Conservation (phyloP, 371 early-diverging fungal genomes). For the Umbelopsis sp. region DNA sequence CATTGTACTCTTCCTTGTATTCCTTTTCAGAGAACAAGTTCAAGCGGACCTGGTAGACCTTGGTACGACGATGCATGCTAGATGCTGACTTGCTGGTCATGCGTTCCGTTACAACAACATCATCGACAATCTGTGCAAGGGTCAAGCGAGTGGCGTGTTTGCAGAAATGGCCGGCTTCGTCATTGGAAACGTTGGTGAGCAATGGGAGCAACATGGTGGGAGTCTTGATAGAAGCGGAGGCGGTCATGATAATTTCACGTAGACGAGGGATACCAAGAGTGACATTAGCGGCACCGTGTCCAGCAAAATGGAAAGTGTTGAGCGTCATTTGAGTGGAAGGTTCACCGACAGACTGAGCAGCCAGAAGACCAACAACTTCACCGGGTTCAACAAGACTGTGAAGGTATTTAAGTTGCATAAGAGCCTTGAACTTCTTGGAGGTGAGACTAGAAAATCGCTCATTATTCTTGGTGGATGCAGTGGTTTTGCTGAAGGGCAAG, state of each 20-base stretch:
- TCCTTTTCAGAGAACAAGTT: constrained; percentile 82
- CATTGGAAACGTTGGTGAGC: constrained; percentile 60
- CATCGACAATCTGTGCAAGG: constrained; percentile 82
- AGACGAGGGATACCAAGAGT: constrained; percentile 99
- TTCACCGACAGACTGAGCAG: constrained; percentile 99
- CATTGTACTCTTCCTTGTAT: constrained; percentile 78
- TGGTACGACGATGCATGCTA: constrained; percentile 57
- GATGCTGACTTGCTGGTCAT: constrained; percentile 52
- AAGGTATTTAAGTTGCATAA: constrained; percentile 95
- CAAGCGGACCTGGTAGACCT: constrained; percentile 80
- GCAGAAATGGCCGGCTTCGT: constrained; percentile 65
- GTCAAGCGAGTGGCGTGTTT: constrained; percentile 69
- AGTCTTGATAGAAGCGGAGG: constrained; percentile 93
- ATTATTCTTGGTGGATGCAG: constrained; percentile 54
- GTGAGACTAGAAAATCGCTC: constrained; percentile 59
- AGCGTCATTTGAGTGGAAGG: constrained; percentile 99
- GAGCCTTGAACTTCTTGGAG: constrained; percentile 77
- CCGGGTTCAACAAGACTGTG: constrained; percentile 96
- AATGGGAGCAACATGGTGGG: constrained; percentile 94
- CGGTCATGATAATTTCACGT: constrained; percentile 99
- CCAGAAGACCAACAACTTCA: constrained; percentile 98
- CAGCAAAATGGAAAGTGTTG: constrained; percentile 99
- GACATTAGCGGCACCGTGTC: constrained; percentile 99
- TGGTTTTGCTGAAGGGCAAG: constrained; percentile 57
- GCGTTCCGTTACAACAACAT: constrained; percentile 75